phyloP scores from a whole-genome alignment of 73 alveolate genomes.

The Breviolum minutum region DNA sequence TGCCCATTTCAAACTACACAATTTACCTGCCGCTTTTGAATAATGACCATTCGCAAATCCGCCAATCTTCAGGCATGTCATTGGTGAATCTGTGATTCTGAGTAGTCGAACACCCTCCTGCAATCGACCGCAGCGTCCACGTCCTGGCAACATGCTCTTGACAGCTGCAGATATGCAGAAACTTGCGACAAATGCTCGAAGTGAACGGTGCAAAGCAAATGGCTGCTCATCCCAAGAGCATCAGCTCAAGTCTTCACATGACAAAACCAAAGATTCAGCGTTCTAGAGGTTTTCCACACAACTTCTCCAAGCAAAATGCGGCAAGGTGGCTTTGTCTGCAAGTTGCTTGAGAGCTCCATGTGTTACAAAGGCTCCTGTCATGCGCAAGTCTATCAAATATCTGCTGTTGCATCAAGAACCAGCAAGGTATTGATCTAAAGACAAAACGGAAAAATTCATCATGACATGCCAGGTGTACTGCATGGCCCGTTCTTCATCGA shows the following conservation, averaged over 20 bases:
- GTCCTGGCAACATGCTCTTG: constrained; percentile 9
- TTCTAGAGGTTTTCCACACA: no score
- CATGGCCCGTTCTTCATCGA: constrained; percentile 95
- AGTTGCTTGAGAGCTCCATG: constrained; percentile 95
- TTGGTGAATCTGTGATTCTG: no score
- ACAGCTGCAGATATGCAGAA: no score
- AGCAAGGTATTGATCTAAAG: background rate
- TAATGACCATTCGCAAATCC: no score
- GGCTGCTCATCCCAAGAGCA: no score
- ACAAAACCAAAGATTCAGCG: no score
- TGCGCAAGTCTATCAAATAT: background rate
- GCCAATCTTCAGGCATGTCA: no score
- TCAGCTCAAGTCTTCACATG: no score
- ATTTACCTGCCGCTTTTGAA: no score
- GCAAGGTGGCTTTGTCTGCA: constrained; percentile 44
- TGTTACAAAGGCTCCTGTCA: constrained; percentile 92
- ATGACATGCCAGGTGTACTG: constrained; percentile 37
- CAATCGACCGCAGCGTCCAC: constrained; percentile 92
- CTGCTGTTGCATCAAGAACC: background rate
- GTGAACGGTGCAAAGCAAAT: no score
- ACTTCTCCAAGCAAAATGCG: background rate
- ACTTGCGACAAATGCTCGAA: no score
- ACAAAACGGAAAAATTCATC: background rate
- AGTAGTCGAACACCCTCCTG: constrained; percentile 40
- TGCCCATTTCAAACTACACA: no score